phyloP scores from a whole-genome alignment of 2,329 filamentous ascomycete species.

The Penicillium concentricum region DNA sequence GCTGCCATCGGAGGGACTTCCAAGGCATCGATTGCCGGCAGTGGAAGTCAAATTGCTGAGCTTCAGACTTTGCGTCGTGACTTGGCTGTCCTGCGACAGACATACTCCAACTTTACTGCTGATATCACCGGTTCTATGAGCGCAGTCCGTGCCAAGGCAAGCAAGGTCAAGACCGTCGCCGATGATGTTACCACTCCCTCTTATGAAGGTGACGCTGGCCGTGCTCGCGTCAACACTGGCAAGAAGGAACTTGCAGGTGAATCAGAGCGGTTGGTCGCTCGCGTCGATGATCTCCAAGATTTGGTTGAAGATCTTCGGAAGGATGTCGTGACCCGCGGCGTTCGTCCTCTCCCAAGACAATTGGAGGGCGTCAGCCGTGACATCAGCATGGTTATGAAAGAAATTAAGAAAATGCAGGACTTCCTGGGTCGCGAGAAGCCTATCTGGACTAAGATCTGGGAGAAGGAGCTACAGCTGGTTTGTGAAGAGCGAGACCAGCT shows the following conservation, averaged over 20 bases:
- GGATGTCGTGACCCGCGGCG: conserved; percentile 89
- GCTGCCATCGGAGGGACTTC: conserved; percentile 25
- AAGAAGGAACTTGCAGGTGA: conserved; percentile 85
- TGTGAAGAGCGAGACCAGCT: conserved; percentile 94
- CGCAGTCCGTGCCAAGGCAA: conserved; percentile 75
- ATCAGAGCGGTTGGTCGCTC: conserved; percentile 83
- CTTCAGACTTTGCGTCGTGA: conserved; percentile 81
- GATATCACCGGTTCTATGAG: conserved; percentile 88
- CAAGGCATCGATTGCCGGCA: conserved; percentile 36
- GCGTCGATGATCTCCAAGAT: conserved; percentile 97
- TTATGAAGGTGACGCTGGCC: conserved; percentile 74
- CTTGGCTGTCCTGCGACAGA: conserved; percentile 86
- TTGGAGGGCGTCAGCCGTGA: conserved; percentile 88
- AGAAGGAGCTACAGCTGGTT: conserved; percentile 92
- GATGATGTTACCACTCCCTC: conserved; percentile 68
- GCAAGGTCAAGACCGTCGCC: conserved; percentile 73
- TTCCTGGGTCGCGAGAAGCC: conserved; percentile 90
- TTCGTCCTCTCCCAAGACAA: conserved; percentile 85
- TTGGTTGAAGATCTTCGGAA: conserved; percentile 94
- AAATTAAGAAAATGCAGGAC: conserved; percentile 91
- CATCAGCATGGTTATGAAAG: conserved; percentile 74
- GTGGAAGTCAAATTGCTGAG: conserved; percentile 68
- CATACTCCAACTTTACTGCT: conserved; percentile 85
- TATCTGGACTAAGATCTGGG: conserved; percentile 98
- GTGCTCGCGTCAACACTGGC: conserved; percentile 78